Base-by-base conservation (phyloP, 768 basidiomycete species). In the Russula earlei region DNA sequence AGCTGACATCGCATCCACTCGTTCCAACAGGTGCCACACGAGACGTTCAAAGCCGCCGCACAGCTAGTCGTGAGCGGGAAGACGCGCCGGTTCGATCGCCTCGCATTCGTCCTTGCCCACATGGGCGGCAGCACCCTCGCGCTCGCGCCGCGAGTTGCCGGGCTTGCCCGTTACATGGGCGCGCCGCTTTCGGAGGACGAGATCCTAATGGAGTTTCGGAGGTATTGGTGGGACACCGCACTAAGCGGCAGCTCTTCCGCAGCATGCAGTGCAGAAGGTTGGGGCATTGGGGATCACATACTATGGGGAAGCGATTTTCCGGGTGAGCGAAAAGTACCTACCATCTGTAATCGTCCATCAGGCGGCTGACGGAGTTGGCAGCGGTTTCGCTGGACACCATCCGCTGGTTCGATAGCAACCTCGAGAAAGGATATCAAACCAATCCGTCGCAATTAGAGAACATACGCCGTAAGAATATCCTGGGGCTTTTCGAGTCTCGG, bases 11-110 rank as follows among this genome's bases (percentile, higher is more conserved):
- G 1, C 7, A 40, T 8, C 4, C 15, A 22, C n/a, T n/a, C n/a
- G 43, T 31, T 5, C 8, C 37, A 41, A 53, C 53, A 88, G 86
- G 85, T 86, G 0, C 87, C 86, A 7, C 83, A 87, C 65, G 87
- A 89, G 68, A 90, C 87, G 0, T 87, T 81, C 74, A 88, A 87
- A 70, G 87, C 85, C 1, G 85, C 85, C 33, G 81, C 85, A 3
- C 84, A 87, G 64, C 76, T 90, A 46, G 85, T 89, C 44, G 81
- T 88, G 22, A 78, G 83, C 0, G 83, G 84, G 44, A 77, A 74
- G 64, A 86, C 84, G 67, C 81, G 84, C 41, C 77, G 74, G 57
- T 86, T 78, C 62, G 67, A 75, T 20, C 69, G 79, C 52, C 72
- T 80, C 60, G 82, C 77, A 54, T 79, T 87, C 58, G 77, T 90